Evolutionary conservation across 2,329 filamentous ascomycete species (phyloP).

Genomic region (Apiospora phragmitis): DNA sequence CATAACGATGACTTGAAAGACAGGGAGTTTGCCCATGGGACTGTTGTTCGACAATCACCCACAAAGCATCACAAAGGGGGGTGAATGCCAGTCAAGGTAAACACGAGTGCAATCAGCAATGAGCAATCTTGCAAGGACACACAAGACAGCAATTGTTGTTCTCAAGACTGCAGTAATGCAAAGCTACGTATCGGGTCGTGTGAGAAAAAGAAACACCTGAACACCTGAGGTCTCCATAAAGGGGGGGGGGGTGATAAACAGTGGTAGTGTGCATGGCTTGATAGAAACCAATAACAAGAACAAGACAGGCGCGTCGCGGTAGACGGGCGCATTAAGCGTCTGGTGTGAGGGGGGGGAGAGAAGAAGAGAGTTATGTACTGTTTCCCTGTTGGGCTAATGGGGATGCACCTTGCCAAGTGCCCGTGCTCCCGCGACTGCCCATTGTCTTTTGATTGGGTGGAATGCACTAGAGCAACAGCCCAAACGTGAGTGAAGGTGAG

Average conservation of each 20-base stretch:
- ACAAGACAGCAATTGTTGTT: not conserved
- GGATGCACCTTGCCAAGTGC: not conserved
- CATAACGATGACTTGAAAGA: not conserved
- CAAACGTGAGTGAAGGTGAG: not conserved
- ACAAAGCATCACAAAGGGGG: not conserved
- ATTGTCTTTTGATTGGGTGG: not conserved
- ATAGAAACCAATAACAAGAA: slow-evolving; percentile 2
- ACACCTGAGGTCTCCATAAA: slow-evolving; percentile 1
- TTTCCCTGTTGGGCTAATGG: slow-evolving; percentile 6
- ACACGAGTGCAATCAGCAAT: slow-evolving; percentile 4
- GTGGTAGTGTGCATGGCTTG: not conserved
- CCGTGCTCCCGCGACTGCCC: not conserved
- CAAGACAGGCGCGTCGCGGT: slow-evolving; percentile 7
- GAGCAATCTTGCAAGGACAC: not conserved
- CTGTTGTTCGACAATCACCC: not conserved
- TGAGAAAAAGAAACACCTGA: not conserved
- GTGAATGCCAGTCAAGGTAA: not conserved
- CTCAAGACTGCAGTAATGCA: not conserved
- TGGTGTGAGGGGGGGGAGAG: not conserved
- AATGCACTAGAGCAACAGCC: not conserved
- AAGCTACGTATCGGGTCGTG: not conserved
- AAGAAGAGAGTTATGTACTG: not conserved
- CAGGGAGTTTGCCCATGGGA: not conserved
- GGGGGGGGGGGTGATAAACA: not conserved
- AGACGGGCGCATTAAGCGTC: not conserved